phyloP scores from a whole-genome alignment of 2,329 filamentous ascomycete genomes.

The Colletotrichum plurivorum region DNA sequence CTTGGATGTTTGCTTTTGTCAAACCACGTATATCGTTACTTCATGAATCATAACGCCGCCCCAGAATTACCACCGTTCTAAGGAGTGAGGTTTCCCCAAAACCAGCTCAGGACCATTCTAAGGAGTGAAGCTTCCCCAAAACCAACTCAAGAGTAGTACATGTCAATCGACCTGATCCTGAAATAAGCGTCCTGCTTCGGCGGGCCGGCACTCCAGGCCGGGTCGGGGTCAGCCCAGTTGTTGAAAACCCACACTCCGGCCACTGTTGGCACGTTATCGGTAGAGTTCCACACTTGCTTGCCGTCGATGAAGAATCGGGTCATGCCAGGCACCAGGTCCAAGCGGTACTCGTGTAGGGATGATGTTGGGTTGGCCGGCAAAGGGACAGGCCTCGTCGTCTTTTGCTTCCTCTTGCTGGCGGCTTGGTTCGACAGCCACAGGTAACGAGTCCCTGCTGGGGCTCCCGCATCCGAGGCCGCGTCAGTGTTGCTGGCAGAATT shows the following conservation, averaged over 20 bases:
- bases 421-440: conserved; percentile 23
- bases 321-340: conserved; percentile 46
- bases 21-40: neutral
- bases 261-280: conserved; percentile 43
- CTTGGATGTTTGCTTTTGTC: neutral
- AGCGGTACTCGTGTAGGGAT: conserved; percentile 48
- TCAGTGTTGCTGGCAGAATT: conserved; percentile 43
- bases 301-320: conserved; percentile 47
- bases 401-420: neutral
- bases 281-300: conserved; percentile 44
- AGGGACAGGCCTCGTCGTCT: conserved; percentile 28
- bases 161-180: conserved; percentile 21
- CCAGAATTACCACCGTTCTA: neutral
- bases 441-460: neutral
- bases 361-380: conserved; percentile 43
- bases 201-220: conserved; percentile 47
- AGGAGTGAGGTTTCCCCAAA: too few species aligned
- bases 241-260: conserved; percentile 49
- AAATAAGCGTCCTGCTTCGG: conserved; percentile 44
- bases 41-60: neutral
- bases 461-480: neutral
- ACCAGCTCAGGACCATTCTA: neutral
- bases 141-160: conserved; percentile 44
- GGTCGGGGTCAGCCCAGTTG: conserved; percentile 49
- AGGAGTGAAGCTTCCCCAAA: neutral